Percentiles rank a stretch among this genome's conserved stretches.
phyloP scores from a whole-genome alignment of 306 rosid genomes.

The Rosa rugosa region DNA sequence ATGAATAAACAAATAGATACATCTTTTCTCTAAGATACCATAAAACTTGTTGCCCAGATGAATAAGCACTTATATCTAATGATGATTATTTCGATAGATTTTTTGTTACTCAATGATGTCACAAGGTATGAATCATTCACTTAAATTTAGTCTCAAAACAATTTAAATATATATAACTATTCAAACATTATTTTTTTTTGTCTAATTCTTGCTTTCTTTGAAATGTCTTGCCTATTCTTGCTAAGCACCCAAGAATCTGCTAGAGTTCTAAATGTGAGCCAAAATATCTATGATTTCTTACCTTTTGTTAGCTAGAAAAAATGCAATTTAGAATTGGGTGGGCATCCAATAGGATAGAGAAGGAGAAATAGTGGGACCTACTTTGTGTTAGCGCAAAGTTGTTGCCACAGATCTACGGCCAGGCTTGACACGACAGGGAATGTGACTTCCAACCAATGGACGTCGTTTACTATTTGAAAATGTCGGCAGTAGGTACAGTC shows the following conservation, averaged over 20 bases:
- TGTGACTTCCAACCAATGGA: not conserved
- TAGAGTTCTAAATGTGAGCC: not conserved
- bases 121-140: too few species aligned
- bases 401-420: conserved; percentile 17
- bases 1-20: not conserved
- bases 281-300: not conserved
- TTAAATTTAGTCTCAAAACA: not conserved
- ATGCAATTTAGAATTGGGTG: not conserved
- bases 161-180: too few species aligned
- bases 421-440: conserved; percentile 13
- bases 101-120: too few species aligned
- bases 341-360: not conserved
- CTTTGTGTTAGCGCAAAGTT: not conserved
- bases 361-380: not conserved
- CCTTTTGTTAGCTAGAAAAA: not conserved
- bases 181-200: not conserved
- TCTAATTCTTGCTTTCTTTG: not conserved
- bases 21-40: not conserved
- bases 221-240: not conserved
- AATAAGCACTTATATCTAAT: too few species aligned
- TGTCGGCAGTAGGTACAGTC: conserved; percentile 31
- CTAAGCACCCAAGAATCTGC: not conserved
- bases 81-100: too few species aligned
- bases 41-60: not conserved
- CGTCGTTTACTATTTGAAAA: not conserved